phyloP scores from a whole-genome alignment of 768 basidiomycete species.

The Tylopilus felleus region DNA sequence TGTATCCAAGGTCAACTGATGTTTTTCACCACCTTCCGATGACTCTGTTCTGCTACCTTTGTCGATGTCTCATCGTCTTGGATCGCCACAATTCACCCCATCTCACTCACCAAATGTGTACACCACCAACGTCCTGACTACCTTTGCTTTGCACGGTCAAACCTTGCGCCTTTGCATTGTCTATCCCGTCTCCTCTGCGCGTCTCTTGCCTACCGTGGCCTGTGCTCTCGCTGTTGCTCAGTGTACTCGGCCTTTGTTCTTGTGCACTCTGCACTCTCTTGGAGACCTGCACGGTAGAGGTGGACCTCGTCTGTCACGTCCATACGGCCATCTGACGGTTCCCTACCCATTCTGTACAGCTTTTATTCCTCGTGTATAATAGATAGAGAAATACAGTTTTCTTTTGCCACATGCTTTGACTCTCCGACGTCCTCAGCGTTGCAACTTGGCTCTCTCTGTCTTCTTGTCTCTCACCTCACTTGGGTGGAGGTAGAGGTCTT shows the following conservation, averaged over 20 bases:
- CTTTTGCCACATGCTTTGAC: slow-evolving; percentile 48
- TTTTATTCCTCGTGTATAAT: slow-evolving; percentile 28
- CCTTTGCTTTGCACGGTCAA: neutral
- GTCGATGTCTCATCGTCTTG: neutral
- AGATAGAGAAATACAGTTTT: slow-evolving; percentile 37
- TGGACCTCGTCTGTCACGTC: neutral
- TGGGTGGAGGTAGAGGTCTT: slow-evolving; percentile 13
- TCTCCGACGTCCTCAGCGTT: slow-evolving; percentile 47
- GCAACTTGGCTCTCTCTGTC: slow-evolving; percentile 30
- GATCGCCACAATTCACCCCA: neutral
- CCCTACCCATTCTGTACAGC: slow-evolving; percentile 18
- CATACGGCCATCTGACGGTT: neutral
- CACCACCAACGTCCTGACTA: neutral
- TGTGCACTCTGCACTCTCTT: neutral
- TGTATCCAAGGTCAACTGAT: neutral
- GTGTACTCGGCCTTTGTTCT: neutral
- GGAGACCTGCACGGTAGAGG: neutral
- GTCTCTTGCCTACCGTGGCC: neutral
- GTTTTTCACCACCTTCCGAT: neutral
- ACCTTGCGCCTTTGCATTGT: neutral
- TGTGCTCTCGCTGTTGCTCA: neutral
- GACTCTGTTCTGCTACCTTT: neutral
- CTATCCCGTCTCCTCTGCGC: neutral
- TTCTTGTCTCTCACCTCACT: slow-evolving; percentile 23
- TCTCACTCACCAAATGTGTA: neutral